Evolutionary conservation across 805 yeast species (phyloP).

Genomic region (Candida nitratophila): DNA sequence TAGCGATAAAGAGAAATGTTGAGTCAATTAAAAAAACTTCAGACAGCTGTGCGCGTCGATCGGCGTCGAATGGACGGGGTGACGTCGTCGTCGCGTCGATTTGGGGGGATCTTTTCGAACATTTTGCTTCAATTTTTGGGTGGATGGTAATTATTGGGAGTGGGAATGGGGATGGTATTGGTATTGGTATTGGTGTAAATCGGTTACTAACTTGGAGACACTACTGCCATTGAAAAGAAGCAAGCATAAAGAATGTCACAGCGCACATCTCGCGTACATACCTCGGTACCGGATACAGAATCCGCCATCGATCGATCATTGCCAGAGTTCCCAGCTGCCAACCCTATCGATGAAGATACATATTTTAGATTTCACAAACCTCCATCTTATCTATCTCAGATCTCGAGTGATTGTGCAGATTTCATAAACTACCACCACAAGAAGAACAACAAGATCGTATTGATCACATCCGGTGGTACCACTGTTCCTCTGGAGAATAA

Average conservation of each 20-base stretch:
- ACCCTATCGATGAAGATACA: slow-evolving; percentile 59
- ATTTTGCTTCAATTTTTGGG: too few species aligned
- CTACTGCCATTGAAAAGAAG: too few species aligned
- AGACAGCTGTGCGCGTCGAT: too few species aligned
- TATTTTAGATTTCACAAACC: slow-evolving; percentile 69
- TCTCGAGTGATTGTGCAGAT: slow-evolving; percentile 47
- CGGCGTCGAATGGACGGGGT: background rate
- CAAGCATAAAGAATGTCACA: slow-evolving; percentile 39
- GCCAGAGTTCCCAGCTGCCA: slow-evolving; percentile 76
- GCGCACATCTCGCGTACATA: slow-evolving; percentile 42
- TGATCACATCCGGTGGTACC: slow-evolving; percentile 96
- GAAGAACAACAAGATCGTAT: slow-evolving; percentile 46
- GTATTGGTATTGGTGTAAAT: too few species aligned
- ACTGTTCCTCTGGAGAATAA: slow-evolving; percentile 96
- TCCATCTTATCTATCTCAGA: slow-evolving; percentile 64
- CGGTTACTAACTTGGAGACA: too few species aligned
- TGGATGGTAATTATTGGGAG: too few species aligned
- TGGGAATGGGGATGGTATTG: too few species aligned
- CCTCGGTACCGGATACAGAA: slow-evolving; percentile 62
- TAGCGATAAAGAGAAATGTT: too few species aligned
- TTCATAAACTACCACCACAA: slow-evolving; percentile 55
- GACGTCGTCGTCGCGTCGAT: background rate
- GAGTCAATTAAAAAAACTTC: too few species aligned
- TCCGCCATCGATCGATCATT: slow-evolving; percentile 75
- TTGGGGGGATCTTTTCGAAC: too few species aligned